These are phyloP conservation scores for Seiridium cupressi DNA, from an alignment of 2,329 filamentous ascomycete genomes.

Conservation along the genomic window DNA sequence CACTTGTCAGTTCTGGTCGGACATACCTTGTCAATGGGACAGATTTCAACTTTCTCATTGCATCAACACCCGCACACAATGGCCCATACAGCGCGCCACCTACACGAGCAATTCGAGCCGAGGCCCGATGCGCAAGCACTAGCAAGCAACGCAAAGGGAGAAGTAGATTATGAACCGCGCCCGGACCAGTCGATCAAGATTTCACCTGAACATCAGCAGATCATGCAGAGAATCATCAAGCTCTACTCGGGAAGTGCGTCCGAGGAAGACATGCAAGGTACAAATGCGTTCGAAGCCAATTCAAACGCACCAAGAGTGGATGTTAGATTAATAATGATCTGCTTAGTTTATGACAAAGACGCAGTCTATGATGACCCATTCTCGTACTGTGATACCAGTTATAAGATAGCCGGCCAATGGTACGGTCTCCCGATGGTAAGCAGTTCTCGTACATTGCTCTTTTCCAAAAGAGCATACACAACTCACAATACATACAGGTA, in stretches of 20 bases:
- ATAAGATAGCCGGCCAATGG: constrained; percentile 50
- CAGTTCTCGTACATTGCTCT: background rate
- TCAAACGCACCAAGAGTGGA: too few relatives aligned
- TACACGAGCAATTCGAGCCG: constrained; percentile 9
- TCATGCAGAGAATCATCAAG: constrained; percentile 38
- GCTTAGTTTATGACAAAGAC: constrained; percentile 39
- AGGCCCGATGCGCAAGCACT: constrained; percentile 10
- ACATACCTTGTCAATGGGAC: background rate
- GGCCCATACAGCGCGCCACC: background rate
- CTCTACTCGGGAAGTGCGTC: constrained; percentile 45
- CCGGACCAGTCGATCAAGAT: constrained; percentile 30
- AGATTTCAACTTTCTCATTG: background rate
- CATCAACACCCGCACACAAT: background rate
- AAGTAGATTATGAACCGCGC: constrained; percentile 40
- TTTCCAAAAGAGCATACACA: background rate
- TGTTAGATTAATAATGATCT: background rate
- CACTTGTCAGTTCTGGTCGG: too few relatives aligned
- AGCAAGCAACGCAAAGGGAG: constrained; percentile 12
- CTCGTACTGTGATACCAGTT: constrained; percentile 42
- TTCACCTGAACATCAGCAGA: constrained; percentile 32
- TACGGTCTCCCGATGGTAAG: constrained; percentile 38
- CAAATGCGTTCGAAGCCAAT: too few relatives aligned
- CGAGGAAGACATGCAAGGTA: constrained; percentile 41
- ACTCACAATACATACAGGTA: constrained; percentile 18
- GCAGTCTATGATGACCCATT: constrained; percentile 46